Conservation (phyloP, 495 filamentous ascomycete genomes). For the Trichocladium antarcticum region DNA sequence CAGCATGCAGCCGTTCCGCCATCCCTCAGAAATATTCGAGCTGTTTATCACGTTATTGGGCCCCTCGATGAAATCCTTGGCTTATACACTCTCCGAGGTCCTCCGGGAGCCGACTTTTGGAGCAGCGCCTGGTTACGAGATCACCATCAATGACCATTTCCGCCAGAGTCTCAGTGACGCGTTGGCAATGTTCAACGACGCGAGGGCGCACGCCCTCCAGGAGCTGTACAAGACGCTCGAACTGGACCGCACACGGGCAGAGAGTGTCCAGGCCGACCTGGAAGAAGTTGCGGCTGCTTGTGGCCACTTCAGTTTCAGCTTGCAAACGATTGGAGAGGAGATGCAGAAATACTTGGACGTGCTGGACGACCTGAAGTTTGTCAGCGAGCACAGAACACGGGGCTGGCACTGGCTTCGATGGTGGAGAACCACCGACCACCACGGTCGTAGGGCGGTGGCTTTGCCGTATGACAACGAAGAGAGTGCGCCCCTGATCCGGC, state of each 20-base stretch:
- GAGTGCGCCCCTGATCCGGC: constrained; percentile 27
- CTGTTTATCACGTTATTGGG: constrained; percentile 79
- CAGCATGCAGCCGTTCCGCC: constrained; percentile 29
- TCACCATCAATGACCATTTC: constrained; percentile 68
- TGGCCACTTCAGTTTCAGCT: constrained; percentile 83
- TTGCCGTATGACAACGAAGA: constrained; percentile 46
- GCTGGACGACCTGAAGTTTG: constrained; percentile 68
- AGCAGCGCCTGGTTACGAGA: constrained; percentile 47
- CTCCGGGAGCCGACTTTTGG: constrained; percentile 80
- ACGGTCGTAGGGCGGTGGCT: constrained; percentile 14
- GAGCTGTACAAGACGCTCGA: constrained; percentile 69
- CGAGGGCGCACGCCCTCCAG: constrained; percentile 62
- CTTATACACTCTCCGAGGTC: constrained; percentile 77
- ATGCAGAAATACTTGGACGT: constrained; percentile 72
- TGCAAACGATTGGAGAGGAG: constrained; percentile 82
- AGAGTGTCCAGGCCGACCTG: constrained; percentile 78
- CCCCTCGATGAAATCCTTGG: constrained; percentile 90
- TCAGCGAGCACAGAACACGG: constrained; percentile 46
- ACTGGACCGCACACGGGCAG: constrained; percentile 48
- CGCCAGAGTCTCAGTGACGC: constrained; percentile 67
- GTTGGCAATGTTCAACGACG: constrained; percentile 60
- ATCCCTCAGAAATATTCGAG: constrained; percentile 71
- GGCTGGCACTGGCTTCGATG: constrained; percentile 84
- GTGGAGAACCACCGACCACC: constrained; percentile 45
- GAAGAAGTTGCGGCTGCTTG: constrained; percentile 95